phyloP scores from a whole-genome alignment of 1,139 yeast genomes.

The Zygosaccharomyces pseudobailii region DNA sequence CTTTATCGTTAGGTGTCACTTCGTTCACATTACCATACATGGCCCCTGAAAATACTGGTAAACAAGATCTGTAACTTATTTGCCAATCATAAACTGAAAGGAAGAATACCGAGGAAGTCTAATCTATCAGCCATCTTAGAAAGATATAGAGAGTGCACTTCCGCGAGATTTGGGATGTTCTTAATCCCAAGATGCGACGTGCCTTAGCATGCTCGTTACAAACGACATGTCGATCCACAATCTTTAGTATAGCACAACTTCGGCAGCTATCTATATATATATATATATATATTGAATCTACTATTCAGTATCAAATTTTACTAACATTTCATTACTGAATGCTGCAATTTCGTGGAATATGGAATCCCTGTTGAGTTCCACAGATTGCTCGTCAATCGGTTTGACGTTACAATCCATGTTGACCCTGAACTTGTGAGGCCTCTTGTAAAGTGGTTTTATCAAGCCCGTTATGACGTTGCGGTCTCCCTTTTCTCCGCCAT shows the following conservation, averaged over 20 bases:
- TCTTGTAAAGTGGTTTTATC: slow-evolving; percentile 60
- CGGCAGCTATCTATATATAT: neutral
- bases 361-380: slow-evolving; percentile 71
- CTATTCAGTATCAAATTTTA: slow-evolving; percentile 23
- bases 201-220: neutral
- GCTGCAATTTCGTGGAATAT: slow-evolving; percentile 66
- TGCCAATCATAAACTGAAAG: neutral
- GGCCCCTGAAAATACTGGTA: neutral
- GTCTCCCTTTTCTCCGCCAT: slow-evolving; percentile 41
- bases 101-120: neutral
- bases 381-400: slow-evolving; percentile 53
- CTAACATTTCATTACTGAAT: slow-evolving; percentile 46
- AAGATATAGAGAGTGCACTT: too few relatives aligned
- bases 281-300: neutral
- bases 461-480: slow-evolving; percentile 67
- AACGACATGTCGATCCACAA: neutral
- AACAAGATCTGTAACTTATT: neutral
- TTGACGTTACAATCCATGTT: slow-evolving; percentile 70
- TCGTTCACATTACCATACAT: slow-evolving; percentile 5
- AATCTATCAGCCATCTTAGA: neutral
- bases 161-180: neutral
- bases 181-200: neutral
- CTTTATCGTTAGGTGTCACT: slow-evolving; percentile 10
- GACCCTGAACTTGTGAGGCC: slow-evolving; percentile 64
- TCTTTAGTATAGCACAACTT: neutral